Base-by-base conservation (phyloP, 805 yeast species). In the Metschnikowia shivogae region DNA sequence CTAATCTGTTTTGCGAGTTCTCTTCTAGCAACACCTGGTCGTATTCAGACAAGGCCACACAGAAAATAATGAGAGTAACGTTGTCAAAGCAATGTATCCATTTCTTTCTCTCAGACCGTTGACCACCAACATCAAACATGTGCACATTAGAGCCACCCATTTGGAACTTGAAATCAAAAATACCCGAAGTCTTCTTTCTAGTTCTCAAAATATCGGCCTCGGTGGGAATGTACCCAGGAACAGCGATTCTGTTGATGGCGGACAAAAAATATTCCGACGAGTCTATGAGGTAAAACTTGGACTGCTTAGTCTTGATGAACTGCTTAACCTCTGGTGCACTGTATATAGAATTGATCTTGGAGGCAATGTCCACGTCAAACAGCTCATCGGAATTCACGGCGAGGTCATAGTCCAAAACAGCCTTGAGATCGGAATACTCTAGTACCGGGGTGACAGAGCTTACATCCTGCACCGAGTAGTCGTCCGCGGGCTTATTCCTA, bases 61-160 rank as follows among this genome's bases (percentile, higher is more conserved):
- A 89, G 61, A 89, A 90, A 48, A 90, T 87, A 41, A 90, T 84
- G 38, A 86, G 73, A 0, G 96, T 86, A 29, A 90, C 97, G 56
- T 89, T 89, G 63, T 89, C 96, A 58, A 93, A 93, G 60, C 96
- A 88, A 65, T 93, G 95, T 50, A 93, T 89, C 99, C 99, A 93
- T 65, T 93, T 92, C 59, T 86, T 87, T 43, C 99, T 81, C 69
- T 93, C 99, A 3, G 95, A 82, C 57, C 99, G 74, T 65, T 93
- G 99, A 1, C 97, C 97, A 51, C 97, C 97, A 39, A 90, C 97
- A 63, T 90, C 97, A 59, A 59, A 72, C 76, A 72, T 71, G 55
- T 72, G 76, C 31, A 71, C 65, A 42, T 64, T 67, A 19, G 70
- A 56, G 6, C 72, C 72, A n/a, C 86, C 89, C 79, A 89, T 76